Evolutionary conservation across 148 eudicot genomes (phyloP), one percentile per base, ranked within the genome.

Genomic region (Fagopyrum esculentum): DNA sequence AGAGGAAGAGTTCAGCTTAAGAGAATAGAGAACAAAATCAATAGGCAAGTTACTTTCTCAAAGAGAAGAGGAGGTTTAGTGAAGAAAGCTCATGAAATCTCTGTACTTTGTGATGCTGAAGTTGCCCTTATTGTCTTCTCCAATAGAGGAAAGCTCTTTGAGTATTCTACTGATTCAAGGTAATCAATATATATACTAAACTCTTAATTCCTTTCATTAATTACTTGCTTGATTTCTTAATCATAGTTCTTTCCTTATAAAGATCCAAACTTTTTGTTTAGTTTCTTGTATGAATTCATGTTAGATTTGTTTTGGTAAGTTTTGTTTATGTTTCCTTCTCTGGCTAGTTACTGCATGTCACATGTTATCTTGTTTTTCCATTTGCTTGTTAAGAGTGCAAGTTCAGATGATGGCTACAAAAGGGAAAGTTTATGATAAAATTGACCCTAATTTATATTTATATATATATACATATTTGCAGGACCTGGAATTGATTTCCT

Each of bases 91-190:
- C 51, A 71, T 46, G 74, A 71, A 10, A 46, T 71, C 54, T 71
- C 74, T 22, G 55, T 71, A 7, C 74, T 71, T 4, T 71, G 74
- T 49, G 74, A 71, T 71, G 74, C 55, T 26, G 74, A 71, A 12
- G 55, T 71, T 49, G 74, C 74, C 7, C 54, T 71, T 45, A 71
- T 71, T 26, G 74, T 71, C 74, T 71, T 71, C 74, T 71, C 74
- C 35, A 71, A 71, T 26, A 17, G 74, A 35, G 74, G 74, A 45
- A 46, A 49, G 17, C 74, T 71, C 9, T 71, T 45, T 26, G 74
- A 71, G 74, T 71, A 66, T 43, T 66, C 71, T 1, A 40, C 71
- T 66, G 71, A 66, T 66, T 66, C 71, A 12, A 12, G 71, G 71
- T 66, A 66, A 66, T 22, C 7, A 3, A 6, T 11, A 22, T 26